Evolutionary conservation across 2,329 filamentous ascomycete species (phyloP), one percentile per base, ranked within the genome.

Genomic region (Pseudomassariella vexata): DNA sequence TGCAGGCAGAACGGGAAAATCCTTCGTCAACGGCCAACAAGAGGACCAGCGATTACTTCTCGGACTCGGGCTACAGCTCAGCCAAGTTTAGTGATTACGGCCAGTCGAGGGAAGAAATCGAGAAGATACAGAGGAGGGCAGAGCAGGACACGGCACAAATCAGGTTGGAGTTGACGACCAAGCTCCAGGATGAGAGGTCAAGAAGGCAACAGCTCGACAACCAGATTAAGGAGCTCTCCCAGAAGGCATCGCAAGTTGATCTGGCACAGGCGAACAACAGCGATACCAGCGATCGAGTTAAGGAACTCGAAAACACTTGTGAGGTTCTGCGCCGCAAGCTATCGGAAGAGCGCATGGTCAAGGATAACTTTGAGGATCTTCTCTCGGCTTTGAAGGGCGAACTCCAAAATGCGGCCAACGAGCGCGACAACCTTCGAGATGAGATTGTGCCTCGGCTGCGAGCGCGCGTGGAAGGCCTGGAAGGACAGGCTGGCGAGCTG

Each of bases 31-130:
- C 71, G 18, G 79, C 75, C 41, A 56, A 50, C 41, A 82, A 84
- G 55, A 76, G 90, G 39, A 94, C 86, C 8, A 96, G 92, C 61
- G 92, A 98, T 61, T 96, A 98, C 63, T 98, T 92, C 56, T 98
- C 92, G 3, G 92, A 98, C 57, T 95, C 89, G 5, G 92, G 92
- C 19, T 82, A 86, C 36, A 90, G 87, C 56, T 90, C 87, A 1
- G 73, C 85, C 32, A 84, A 87, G 49, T 82, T 81, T 50, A 80
- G 82, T 39, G 82, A 85, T 28, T 66, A 66, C 38, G 77, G 81
- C 37, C 66, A 74, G 25, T 68, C 66, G 19, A 71, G 69, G 30
- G 76, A 81, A 49, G 86, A 95, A 55, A 66, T 95, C 20, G 86
- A 94, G 39, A 85, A 79, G 56, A 70, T 92, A 27, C 83, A 89